A percentile compares a stretch with the other conserved stretches of the same genome.
These are phyloP conservation scores for Wallacemonas sp. DNA, from an alignment of 208 protist genomes.

Conservation along the genomic window DNA sequence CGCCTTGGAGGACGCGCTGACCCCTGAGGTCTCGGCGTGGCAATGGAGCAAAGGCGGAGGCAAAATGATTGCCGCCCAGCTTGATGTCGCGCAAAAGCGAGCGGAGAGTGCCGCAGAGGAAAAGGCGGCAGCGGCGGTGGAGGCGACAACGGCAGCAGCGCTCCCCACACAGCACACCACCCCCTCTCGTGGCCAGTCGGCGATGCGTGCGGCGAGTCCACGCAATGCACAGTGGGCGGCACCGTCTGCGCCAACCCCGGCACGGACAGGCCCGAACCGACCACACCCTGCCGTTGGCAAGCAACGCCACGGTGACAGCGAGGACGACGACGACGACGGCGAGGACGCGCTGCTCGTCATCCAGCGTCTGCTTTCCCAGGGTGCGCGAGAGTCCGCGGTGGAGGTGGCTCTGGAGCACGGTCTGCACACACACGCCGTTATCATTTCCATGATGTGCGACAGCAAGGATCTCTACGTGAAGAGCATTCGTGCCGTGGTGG, in stretches of 20 bases:
- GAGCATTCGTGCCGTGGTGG: conserved; percentile 54
- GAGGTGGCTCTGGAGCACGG: conserved; percentile 44
- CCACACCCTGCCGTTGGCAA: background rate
- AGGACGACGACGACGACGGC: background rate
- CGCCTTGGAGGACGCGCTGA: conserved; percentile 45
- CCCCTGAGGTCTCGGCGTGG: conserved; percentile 23
- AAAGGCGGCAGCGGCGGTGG: too few species aligned
- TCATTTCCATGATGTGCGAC: conserved; percentile 88
- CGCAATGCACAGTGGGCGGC: conserved; percentile 6
- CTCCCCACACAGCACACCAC: too few species aligned
- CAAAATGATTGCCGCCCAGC: conserved; percentile 37
- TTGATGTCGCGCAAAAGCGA: conserved; percentile 15
- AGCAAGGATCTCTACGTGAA: conserved; percentile 68
- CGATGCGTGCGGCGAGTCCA: background rate
- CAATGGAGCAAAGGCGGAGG: conserved; percentile 51
- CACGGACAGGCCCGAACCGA: background rate
- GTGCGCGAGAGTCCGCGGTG: conserved; percentile 65
- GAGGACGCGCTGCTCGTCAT: conserved; percentile 36
- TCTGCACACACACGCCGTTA: conserved; percentile 71
- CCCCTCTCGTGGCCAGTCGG: too few species aligned
- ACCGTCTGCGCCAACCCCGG: background rate
- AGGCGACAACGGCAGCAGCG: too few species aligned
- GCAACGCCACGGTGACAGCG: background rate
- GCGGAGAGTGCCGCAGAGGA: background rate
- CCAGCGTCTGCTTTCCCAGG: conserved; percentile 55